These are phyloP conservation scores for Colletotrichum sp. DNA, from an alignment of 2,329 filamentous ascomycete genomes.

Conservation along the genomic window DNA sequence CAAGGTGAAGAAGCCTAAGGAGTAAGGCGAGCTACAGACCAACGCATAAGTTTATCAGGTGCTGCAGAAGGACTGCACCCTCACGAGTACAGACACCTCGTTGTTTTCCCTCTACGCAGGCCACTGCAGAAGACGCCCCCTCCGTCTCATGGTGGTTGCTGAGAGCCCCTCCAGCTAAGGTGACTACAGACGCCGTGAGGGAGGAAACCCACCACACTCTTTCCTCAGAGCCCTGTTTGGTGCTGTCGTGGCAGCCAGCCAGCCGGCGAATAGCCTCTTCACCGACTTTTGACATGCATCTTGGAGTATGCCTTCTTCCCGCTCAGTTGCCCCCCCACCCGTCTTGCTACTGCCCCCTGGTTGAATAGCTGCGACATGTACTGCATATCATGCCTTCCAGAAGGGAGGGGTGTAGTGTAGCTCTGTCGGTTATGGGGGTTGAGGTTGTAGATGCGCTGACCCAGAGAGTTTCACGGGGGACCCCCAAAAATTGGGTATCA, in stretches of 20 bases:
- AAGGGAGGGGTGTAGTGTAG: neutral
- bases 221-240: neutral
- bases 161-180: neutral
- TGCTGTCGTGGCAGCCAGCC: constrained; percentile 16
- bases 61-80: neutral
- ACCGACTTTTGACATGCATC: constrained; percentile 20
- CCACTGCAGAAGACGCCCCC: neutral
- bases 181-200: neutral
- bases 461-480: neutral
- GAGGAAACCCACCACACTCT: neutral
- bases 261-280: constrained; percentile 12
- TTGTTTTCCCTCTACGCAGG: neutral
- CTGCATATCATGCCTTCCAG: neutral
- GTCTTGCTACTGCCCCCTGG: neutral
- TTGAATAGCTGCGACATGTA: neutral
- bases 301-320: neutral
- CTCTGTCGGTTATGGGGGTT: neutral
- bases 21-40: neutral
- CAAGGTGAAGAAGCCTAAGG: neutral
- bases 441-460: neutral
- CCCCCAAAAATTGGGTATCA: neutral
- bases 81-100: neutral
- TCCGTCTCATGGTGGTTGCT: neutral
- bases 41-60: neutral
- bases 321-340: neutral